phyloP scores from a whole-genome alignment of 2,329 filamentous ascomycete genomes.

The Purpureocillium lavendulum region DNA sequence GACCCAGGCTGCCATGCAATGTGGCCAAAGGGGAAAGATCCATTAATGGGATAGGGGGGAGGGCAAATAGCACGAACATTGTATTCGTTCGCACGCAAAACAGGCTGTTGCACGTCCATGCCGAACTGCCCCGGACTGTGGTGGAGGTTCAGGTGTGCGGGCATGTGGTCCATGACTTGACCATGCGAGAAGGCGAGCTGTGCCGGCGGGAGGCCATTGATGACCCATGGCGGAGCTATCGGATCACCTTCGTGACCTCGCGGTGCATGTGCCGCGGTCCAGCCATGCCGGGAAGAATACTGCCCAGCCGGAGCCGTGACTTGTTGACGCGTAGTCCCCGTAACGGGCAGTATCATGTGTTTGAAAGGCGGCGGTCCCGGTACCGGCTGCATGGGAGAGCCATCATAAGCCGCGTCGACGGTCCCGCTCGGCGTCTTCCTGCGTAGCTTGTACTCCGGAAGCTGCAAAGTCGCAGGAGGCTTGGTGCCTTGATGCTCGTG shows the following conservation, averaged over 20 bases:
- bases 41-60: slow-evolving; percentile 21
- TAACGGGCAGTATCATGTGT: slow-evolving; percentile 67
- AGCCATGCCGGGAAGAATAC: background rate
- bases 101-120: slow-evolving; percentile 17
- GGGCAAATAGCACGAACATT: slow-evolving; percentile 29
- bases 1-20: slow-evolving; percentile 9
- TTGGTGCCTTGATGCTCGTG: slow-evolving; percentile 2
- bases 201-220: no score
- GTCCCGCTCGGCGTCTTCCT: slow-evolving; percentile 95
- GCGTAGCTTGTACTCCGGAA: slow-evolving; percentile 52
- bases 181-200: no score
- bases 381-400: slow-evolving; percentile 63
- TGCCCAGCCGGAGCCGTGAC: slow-evolving; percentile 5
- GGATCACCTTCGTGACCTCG: no score
- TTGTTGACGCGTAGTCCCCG: slow-evolving; percentile 12
- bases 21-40: slow-evolving; percentile 21
- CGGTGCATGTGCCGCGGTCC: no score
- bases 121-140: slow-evolving; percentile 9
- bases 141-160: slow-evolving; percentile 3
- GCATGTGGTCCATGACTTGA: no score
- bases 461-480: slow-evolving; percentile 11
- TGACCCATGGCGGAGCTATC: no score
- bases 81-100: slow-evolving; percentile 26
- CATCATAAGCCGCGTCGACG: slow-evolving; percentile 84
- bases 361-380: slow-evolving; percentile 71